Evolutionary conservation across 1,139 yeast species (phyloP), one percentile per base, ranked within the genome.

Genomic region (Keqinozyma sinolaborantium): DNA sequence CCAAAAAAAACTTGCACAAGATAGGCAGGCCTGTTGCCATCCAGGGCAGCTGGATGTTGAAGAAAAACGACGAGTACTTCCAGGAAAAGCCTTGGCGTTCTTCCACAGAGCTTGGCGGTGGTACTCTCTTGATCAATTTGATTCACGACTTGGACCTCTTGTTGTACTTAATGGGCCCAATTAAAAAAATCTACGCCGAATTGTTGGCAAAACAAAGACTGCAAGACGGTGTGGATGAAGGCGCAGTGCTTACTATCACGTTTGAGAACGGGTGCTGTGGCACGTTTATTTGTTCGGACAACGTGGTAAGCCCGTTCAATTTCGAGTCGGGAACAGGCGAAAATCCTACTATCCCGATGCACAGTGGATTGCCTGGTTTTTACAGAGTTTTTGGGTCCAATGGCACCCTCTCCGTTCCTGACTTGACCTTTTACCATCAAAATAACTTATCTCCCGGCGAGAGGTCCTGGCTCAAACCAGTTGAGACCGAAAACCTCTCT

Each of bases 251-350:
- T 14, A 59, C 66, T 8, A 34, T 64, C 7, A 43, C 51, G 16
- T 64, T 64, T 39, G 40, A 42, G 16, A 56, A 44, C 36, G 71
- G 71, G 1, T 50, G 58, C 14, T 47, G 56, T 14, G 71, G 71
- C 3, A 61, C 67, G 2, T 64, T 64, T 41, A 49, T 64, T 9
- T 64, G 70, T 38, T 51, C 66, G 3, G 71, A 64, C 35, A 60
- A 60, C 35, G 64, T 64, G 10, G 50, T 58, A 2, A 59, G 66
- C 2, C 70, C 71, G 1, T 64, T 61, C 40, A 61, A 60, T 39
- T 64, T 64, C 36, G 70, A 64, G 42, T 42, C 53, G 20, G 66
- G 68, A 2, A 63, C 71, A 1, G 70, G 70, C 2, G 71, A 64
- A 42, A 64, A 64, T 41, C 70, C 71, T 6, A 58, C 53, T 4